phyloP scores from a whole-genome alignment of 2,329 filamentous ascomycete species.

The Aspergillus cejpii region DNA sequence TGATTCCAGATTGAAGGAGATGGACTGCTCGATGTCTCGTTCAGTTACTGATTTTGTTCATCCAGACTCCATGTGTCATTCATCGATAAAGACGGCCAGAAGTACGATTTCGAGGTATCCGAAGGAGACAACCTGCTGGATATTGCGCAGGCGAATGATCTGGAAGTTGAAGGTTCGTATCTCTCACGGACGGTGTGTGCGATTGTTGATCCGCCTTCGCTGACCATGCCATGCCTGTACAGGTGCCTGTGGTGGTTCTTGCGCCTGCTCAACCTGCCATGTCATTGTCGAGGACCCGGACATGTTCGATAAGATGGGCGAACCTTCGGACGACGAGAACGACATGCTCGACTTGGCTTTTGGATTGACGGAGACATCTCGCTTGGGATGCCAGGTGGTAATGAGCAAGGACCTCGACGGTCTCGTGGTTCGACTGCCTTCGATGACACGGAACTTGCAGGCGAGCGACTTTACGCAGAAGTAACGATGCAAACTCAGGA shows the following conservation, averaged over 20 bases:
- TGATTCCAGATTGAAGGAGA: background rate
- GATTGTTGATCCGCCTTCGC: background rate
- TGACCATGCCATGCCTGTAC: constrained; percentile 2
- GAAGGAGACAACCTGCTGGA: constrained; percentile 91
- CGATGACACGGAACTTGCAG: constrained; percentile 93
- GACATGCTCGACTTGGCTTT: constrained; percentile 90
- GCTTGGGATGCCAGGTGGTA: constrained; percentile 81
- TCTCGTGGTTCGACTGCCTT: constrained; percentile 73
- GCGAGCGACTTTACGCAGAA: constrained; percentile 72
- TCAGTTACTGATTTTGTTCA: background rate
- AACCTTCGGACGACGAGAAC: constrained; percentile 74
- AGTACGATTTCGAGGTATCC: constrained; percentile 69
- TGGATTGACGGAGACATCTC: constrained; percentile 75
- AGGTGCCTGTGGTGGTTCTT: constrained; percentile 88
- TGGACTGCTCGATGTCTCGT: background rate
- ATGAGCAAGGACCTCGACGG: constrained; percentile 91
- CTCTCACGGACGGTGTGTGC: background rate
- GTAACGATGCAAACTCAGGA: constrained; percentile 21
- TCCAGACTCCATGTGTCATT: constrained; percentile 79
- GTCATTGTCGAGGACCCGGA: constrained; percentile 71
- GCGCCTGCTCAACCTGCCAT: constrained; percentile 89
- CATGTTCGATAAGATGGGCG: constrained; percentile 69
- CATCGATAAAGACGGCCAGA: constrained; percentile 77
- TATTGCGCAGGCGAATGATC: constrained; percentile 86
- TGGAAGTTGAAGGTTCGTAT: constrained; percentile 82